phyloP scores from a whole-genome alignment of 495 filamentous ascomycete species.

The Penicillium manginii region DNA sequence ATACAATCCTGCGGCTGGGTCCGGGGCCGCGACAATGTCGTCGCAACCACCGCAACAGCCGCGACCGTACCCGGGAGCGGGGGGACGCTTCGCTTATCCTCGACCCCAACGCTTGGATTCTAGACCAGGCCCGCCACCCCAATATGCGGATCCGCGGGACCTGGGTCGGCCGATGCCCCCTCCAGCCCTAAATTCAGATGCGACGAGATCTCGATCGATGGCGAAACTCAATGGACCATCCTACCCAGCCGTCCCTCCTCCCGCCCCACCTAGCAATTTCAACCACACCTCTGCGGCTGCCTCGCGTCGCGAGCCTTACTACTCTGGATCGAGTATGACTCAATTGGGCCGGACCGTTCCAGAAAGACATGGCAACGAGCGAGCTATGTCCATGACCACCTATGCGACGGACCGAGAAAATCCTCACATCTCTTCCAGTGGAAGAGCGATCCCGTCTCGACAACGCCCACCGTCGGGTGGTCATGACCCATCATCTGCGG shows the following conservation, averaged over 20 bases:
- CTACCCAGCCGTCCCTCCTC: conserved; percentile 51
- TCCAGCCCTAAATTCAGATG: conserved; percentile 80
- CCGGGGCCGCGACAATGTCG: conserved; percentile 44
- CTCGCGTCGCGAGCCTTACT: conserved; percentile 77
- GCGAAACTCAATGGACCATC: conserved; percentile 67
- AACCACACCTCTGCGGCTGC: conserved; percentile 69
- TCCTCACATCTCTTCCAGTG: conserved; percentile 81
- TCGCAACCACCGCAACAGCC: conserved; percentile 60
- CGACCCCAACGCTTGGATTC: conserved; percentile 72
- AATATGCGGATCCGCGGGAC: conserved; percentile 53
- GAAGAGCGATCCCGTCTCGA: conserved; percentile 78
- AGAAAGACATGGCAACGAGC: conserved; percentile 81
- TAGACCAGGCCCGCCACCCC: conserved; percentile 62
- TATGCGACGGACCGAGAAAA: conserved; percentile 79
- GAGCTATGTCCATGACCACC: conserved; percentile 93
- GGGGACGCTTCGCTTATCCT: conserved; percentile 60
- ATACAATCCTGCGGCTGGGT: conserved; percentile 50
- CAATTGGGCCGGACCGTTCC: conserved; percentile 91
- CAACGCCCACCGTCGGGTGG: conserved; percentile 59
- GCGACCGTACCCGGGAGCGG: conserved; percentile 58
- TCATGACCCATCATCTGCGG: conserved; percentile 31
- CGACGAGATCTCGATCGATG: conserved; percentile 78
- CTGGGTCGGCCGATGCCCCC: conserved; percentile 55
- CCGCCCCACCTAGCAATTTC: conserved; percentile 62
- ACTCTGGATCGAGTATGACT: conserved; percentile 65